Evolutionary conservation across 1,139 yeast species (phyloP), one percentile per base, ranked within the genome.

Genomic region (Taphrina communis): DNA sequence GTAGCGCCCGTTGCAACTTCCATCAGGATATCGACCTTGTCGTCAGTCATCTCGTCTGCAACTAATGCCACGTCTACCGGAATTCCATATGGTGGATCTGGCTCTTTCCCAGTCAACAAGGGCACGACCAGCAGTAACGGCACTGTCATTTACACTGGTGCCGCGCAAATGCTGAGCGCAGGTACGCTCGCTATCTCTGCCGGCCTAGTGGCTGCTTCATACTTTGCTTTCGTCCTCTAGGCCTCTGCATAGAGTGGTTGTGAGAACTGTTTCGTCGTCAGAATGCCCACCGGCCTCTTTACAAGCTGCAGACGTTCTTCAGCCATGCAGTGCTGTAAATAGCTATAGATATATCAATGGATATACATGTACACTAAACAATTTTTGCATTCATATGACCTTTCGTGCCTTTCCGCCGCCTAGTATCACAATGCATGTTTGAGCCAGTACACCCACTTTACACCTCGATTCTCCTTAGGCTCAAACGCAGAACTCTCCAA

Each of bases 151-250:
- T 25, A n/a, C 46, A 50, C 55, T 21, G 42, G 61, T 44, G 55
- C 61, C 7, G 61, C 55, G 7, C 31, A 38, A 2, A n/a, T 6
- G 17, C 8, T 53, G 48, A 39, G 55, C 21, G 61, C 55, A 35
- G 67, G 67, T 0, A 9, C 61, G 12, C 51, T 44, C 38, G 61
- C 61, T 17, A 17, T 46, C 38, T 19, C 67, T 8, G 67, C 67
- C 41, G 67, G 55, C 6, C 21, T 55, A 11, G 36, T 63, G 46
- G 67, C 67, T 25, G 67, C 67, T 17, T 63, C 61, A 14, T 62
- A 39, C 55, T 53, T 55, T 36, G 61, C 67, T 25, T 46, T 63
- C 44, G 46, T 52, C 12, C 44, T 63, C 8, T 63, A 39, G 55
- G 58, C 19, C 1, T 14, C 48, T 44, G 19, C 19, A 44, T n/a